These are phyloP conservation scores for Ophiostoma sp. DNA, from an alignment of 2,329 filamentous ascomycete species.

Conservation along the genomic window DNA sequence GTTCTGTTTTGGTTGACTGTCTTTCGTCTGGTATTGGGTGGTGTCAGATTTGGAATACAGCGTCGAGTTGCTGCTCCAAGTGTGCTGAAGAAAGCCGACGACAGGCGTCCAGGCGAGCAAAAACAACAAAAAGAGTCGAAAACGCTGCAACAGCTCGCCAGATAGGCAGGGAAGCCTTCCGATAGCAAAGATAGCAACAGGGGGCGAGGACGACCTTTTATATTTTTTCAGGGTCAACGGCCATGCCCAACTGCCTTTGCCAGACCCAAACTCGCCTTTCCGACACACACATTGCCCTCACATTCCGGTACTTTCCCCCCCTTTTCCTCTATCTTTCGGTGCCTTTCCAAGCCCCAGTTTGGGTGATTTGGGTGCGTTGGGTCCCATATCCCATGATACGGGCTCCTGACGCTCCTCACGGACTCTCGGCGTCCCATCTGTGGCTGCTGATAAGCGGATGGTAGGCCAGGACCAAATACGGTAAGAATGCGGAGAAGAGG, in stretches of 20 bases:
- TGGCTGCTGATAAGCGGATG: conserved; percentile 4
- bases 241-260: not conserved
- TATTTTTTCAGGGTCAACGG: conserved; percentile 17
- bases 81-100: not conserved
- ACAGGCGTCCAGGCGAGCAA: not conserved
- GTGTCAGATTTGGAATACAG: conserved; percentile 12
- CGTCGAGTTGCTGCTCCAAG: not conserved
- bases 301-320: not conserved
- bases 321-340: not conserved
- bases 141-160: not conserved
- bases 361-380: not conserved
- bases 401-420: not conserved
- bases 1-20: not conserved
- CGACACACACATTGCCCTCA: not conserved
- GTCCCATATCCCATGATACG: not conserved
- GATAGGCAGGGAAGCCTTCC: not conserved
- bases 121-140: not conserved
- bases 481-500: conserved; percentile 13
- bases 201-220: conserved; percentile 11
- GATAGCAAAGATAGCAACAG: conserved; percentile 20
- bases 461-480: not conserved
- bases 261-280: not conserved
- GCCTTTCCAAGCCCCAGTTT: not conserved
- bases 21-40: not conserved
- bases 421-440: not conserved